Percentiles rank a stretch among this genome's conserved stretches.
phyloP scores from a whole-genome alignment of 805 yeast species.

The Dipodascopsis uninucleata region DNA sequence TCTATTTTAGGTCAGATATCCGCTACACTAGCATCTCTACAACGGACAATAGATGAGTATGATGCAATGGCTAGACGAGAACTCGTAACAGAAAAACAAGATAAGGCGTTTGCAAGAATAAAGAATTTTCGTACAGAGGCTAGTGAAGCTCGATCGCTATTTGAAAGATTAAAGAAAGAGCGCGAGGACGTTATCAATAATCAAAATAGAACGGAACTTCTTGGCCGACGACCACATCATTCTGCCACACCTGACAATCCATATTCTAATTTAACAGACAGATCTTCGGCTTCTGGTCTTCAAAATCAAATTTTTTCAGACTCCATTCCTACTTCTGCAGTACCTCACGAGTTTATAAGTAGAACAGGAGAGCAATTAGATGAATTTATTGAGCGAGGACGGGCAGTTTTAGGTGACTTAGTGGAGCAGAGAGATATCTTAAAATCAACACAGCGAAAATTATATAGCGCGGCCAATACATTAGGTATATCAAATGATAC shows the following conservation, averaged over 20 bases:
- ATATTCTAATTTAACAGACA: no score
- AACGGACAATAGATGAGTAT: conserved; percentile 72
- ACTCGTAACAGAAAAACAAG: conserved; percentile 48
- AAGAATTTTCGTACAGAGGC: conserved; percentile 48
- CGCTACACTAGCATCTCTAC: conserved; percentile 72
- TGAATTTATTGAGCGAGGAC: conserved; percentile 86
- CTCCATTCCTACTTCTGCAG: conserved; percentile 22
- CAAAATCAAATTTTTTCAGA: not conserved
- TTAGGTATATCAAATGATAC: conserved; percentile 86
- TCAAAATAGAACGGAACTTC: conserved; percentile 49
- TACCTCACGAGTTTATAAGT: conserved; percentile 54
- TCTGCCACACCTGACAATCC: conserved; percentile 29
- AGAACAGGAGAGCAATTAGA: conserved; percentile 81
- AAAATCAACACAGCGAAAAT: conserved; percentile 54
- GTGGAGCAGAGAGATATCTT: conserved; percentile 79
- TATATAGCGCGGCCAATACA: conserved; percentile 68
- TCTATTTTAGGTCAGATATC: conserved; percentile 54
- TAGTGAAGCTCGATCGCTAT: conserved; percentile 47
- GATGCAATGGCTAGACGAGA: conserved; percentile 57
- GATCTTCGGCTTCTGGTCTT: not conserved
- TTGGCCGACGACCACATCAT: conserved; percentile 47
- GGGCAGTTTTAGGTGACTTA: conserved; percentile 76
- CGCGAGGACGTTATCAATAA: conserved; percentile 54
- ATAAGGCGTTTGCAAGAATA: conserved; percentile 60
- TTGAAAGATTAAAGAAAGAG: conserved; percentile 51